A percentile compares a stretch with the other conserved stretches of the same genome.
These are phyloP conservation scores for Tuber microsphaerosporum DNA, from an alignment of 495 filamentous ascomycete species.

Conservation along the genomic window DNA sequence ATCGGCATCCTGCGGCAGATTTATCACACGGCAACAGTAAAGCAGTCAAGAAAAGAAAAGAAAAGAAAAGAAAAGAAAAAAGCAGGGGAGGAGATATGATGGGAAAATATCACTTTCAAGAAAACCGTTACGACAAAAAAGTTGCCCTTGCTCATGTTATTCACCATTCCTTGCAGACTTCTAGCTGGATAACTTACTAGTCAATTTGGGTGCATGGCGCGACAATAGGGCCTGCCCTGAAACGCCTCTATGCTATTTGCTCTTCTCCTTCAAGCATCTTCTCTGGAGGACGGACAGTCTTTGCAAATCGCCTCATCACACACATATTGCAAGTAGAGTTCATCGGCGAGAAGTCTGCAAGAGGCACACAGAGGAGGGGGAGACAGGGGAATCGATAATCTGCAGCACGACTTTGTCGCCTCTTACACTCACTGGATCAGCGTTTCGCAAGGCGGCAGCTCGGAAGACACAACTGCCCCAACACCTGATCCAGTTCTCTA, in stretches of 20 bases:
- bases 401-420: not conserved
- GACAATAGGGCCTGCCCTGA: not conserved
- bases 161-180: not conserved
- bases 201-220: not conserved
- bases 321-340: not conserved
- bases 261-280: not conserved
- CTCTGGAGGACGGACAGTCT: not conserved
- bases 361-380: not conserved
- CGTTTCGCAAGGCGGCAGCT: not conserved
- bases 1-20: not conserved
- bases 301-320: not conserved
- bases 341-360: not conserved
- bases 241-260: not conserved
- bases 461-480: not conserved
- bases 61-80: not conserved
- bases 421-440: not conserved
- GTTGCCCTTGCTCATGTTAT: not conserved
- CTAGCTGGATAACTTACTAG: not conserved
- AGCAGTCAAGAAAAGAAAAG: not conserved
- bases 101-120: not conserved
- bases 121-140: not conserved
- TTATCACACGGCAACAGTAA: not conserved
- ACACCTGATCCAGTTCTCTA: not conserved
- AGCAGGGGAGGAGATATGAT: not conserved
- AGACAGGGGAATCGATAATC: not conserved